These are phyloP conservation scores for Backusella luteola DNA, from an alignment of 192 early-diverging fungal species.

Conservation along the genomic window DNA sequence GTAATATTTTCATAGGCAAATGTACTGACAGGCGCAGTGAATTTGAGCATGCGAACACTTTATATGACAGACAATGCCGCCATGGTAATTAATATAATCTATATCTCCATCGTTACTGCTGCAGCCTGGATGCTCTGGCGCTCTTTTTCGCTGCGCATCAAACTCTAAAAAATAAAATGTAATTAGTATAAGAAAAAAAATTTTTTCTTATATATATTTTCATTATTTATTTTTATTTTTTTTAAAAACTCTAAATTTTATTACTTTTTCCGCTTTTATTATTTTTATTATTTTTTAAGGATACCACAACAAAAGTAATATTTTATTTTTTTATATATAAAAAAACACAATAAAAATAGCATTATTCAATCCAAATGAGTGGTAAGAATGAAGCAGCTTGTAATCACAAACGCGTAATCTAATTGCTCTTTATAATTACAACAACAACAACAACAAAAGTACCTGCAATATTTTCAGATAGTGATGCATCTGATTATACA, in stretches of 20 bases:
- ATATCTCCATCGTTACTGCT: slow-evolving; percentile 45
- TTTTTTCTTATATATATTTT: neutral
- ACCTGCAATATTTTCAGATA: slow-evolving; percentile 5
- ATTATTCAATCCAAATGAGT: neutral
- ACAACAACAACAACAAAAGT: neutral
- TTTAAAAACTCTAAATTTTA: neutral
- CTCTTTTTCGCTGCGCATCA: slow-evolving; percentile 18
- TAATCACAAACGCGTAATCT: slow-evolving; percentile 7
- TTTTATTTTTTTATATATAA: neutral
- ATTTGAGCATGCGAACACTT: slow-evolving; percentile 80
- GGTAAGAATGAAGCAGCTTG: neutral
- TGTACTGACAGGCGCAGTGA: slow-evolving; percentile 82
- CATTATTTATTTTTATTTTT: slow-evolving; percentile 2
- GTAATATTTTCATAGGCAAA: slow-evolving; percentile 64
- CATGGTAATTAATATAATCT: slow-evolving; percentile 46
- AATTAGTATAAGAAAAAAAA: neutral
- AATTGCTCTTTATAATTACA: neutral
- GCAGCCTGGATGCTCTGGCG: slow-evolving; percentile 23
- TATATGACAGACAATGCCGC: slow-evolving; percentile 44
- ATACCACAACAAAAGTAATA: slow-evolving; percentile 8
- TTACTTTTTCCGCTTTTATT: slow-evolving; percentile 6
- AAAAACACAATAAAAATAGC: neutral
- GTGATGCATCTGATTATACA: slow-evolving; percentile 2
- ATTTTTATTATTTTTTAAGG: too few relatives aligned
- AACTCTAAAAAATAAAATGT: slow-evolving; percentile 13